Evolutionary conservation across 2,329 filamentous ascomycete genomes (phyloP), one percentile per base, ranked within the genome.

Genomic region (Stagonosporopsis rhizophila): DNA sequence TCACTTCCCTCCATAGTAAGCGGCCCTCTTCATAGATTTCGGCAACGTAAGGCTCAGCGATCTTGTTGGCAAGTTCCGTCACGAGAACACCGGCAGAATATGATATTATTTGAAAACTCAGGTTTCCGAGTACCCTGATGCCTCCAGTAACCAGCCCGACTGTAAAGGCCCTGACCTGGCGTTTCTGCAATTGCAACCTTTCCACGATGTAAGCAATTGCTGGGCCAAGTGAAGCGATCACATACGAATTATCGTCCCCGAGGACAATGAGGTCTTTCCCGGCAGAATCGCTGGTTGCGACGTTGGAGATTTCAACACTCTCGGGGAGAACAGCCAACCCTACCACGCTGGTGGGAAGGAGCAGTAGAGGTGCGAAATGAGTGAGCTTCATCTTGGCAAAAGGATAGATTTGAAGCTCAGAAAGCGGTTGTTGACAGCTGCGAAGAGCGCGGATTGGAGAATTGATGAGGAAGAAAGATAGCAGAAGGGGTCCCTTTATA

Each of bases 1-100:
- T 7, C 20, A 5, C 25, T 25, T 6, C 20, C 9, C 39, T 42
- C 25, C 14, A 28, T 25, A 42, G 25, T 19, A 25, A 28, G 2
- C 25, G 20, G 6, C 39, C 39, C 20, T 9, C n/a, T 28, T 42
- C 39, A 28, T 42, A n/a, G 39, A 42, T 42, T 42, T 42, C 39
- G 39, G 39, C 25, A 42, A 42, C 39, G 22, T 25, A 8, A 42
- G 39, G 39, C 39, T 5, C 39, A 42, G 39, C 39, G 25, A 42
- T 28, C 39, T 42, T 42, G 39, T 42, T 42, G 39, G 39, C 39
- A 42, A 42, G 39, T 25, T 42, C 39, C 39, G 39, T 12, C 19
- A 15, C n/a, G 20, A 42, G 25, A 25, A 42, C 20, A 42, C 39
- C 39, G 39, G 20, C 39, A 42, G 20, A 12, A 42, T 14, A 42